Conservation (phyloP, 768 basidiomycete species). For the Termitomyces sp. region DNA sequence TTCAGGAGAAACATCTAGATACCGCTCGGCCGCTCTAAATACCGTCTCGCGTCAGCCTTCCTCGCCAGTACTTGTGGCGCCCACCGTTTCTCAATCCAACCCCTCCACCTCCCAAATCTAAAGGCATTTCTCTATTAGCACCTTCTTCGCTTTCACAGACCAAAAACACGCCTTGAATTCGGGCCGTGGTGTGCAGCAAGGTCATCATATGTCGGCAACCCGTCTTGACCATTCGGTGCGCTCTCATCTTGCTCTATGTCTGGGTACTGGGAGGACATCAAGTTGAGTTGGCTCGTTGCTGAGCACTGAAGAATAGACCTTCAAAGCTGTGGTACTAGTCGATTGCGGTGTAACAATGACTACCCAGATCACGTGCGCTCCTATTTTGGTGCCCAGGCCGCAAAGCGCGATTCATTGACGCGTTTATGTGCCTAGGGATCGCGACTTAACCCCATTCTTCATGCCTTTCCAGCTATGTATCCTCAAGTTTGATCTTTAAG, state of each 20-base stretch:
- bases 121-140: constrained; percentile 8
- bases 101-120: constrained; percentile 83
- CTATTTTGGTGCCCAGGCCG: too few relatives aligned
- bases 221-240: constrained; percentile 36
- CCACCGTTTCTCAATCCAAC: constrained; percentile 88
- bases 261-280: constrained; percentile 18
- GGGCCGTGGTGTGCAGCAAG: constrained; percentile 74
- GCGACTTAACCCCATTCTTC: too few relatives aligned
- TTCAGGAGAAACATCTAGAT: constrained; percentile 59
- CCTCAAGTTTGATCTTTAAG: too few relatives aligned
- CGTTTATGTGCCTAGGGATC: too few relatives aligned
- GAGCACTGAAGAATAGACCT: background rate
- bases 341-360: constrained; percentile 4
- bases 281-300: background rate
- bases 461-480: too few relatives aligned
- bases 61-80: constrained; percentile 8
- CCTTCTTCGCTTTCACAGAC: background rate
- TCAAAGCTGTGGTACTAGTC: background rate
- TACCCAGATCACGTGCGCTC: background rate
- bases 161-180: constrained; percentile 63
- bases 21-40: constrained; percentile 79
- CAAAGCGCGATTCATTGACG: too few relatives aligned
- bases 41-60: constrained; percentile 1
- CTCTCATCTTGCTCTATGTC: constrained; percentile 43
- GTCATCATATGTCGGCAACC: constrained; percentile 77